These are phyloP conservation scores for Irpex lacteus DNA, from an alignment of 1,284 basidiomycete species.

Conservation along the genomic window DNA sequence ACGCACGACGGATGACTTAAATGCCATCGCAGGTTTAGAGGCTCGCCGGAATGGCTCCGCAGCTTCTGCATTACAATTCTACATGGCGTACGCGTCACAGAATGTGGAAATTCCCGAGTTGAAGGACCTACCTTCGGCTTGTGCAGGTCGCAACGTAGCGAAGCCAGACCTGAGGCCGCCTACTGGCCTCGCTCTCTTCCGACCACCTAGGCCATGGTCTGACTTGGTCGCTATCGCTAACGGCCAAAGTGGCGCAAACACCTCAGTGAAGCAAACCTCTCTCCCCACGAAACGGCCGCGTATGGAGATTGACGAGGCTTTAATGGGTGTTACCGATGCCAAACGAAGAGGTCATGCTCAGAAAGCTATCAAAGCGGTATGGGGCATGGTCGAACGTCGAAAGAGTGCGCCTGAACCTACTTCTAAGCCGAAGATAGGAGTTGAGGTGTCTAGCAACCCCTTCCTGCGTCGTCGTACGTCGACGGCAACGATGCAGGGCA, in stretches of 20 bases:
- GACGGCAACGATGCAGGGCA: neutral
- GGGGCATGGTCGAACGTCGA: constrained; percentile 5
- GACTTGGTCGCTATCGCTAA: constrained; percentile 6
- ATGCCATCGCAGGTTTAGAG: neutral
- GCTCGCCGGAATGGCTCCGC: neutral
- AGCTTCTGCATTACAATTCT: constrained; percentile 6
- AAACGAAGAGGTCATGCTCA: neutral
- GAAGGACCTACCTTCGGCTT: neutral
- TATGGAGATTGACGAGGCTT: constrained; percentile 1
- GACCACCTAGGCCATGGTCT: constrained; percentile 40
- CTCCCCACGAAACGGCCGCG: neutral
- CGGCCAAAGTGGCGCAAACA: neutral
- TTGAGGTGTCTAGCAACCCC: constrained; percentile 6
- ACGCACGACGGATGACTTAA: neutral
- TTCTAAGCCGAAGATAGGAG: neutral
- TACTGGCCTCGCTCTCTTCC: constrained; percentile 39
- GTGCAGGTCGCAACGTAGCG: no score
- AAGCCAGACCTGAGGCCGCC: neutral
- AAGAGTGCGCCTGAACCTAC: neutral
- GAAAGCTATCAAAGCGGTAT: constrained; percentile 2
- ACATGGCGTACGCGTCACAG: neutral
- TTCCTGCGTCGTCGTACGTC: neutral
- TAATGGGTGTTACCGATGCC: neutral
- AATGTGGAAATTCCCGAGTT: neutral
- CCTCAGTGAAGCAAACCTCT: neutral